These are phyloP conservation scores for Entophlyctis helioformis DNA, from an alignment of 192 early-diverging fungal species.

Conservation along the genomic window DNA sequence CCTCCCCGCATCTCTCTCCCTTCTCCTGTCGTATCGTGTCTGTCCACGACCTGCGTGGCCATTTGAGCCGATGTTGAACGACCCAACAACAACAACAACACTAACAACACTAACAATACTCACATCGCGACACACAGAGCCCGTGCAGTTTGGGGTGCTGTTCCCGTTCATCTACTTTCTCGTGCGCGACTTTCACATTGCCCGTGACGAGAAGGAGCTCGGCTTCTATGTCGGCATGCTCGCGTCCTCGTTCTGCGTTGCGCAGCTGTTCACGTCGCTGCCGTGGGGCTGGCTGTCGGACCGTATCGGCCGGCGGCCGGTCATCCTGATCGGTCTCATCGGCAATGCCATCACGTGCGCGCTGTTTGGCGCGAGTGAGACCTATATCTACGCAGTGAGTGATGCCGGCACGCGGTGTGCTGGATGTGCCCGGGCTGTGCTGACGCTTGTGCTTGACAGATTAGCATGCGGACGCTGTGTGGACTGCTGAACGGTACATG, in stretches of 20 bases:
- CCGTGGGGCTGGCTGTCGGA: conserved; percentile 64
- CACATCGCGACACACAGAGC: no score
- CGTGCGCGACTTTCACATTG: conserved; percentile 52
- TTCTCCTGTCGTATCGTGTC: conserved; percentile 6
- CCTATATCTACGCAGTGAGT: conserved; percentile 44
- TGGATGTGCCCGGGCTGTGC: conserved; percentile 1
- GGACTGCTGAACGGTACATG: conserved; percentile 44
- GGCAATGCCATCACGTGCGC: conserved; percentile 60
- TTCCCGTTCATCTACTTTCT: conserved; percentile 82
- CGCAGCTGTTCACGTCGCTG: conserved; percentile 49
- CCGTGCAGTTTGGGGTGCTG: conserved; percentile 55
- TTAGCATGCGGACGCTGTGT: conserved; percentile 22
- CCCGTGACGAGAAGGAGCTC: conserved; percentile 52
- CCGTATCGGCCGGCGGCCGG: conserved; percentile 66
- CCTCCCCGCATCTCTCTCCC: not conserved
- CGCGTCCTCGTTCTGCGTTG: conserved; percentile 57
- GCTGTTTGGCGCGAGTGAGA: conserved; percentile 60
- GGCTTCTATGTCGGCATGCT: conserved; percentile 73
- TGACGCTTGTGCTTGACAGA: not conserved
- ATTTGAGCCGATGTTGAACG: no score
- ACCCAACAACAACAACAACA: no score
- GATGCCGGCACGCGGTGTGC: conserved; percentile 19
- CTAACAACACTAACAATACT: no score
- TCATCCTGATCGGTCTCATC: conserved; percentile 64
- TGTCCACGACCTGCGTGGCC: no score